Evolutionary conservation across 495 filamentous ascomycete genomes (phyloP).

Genomic region (Copromyces sp.): DNA sequence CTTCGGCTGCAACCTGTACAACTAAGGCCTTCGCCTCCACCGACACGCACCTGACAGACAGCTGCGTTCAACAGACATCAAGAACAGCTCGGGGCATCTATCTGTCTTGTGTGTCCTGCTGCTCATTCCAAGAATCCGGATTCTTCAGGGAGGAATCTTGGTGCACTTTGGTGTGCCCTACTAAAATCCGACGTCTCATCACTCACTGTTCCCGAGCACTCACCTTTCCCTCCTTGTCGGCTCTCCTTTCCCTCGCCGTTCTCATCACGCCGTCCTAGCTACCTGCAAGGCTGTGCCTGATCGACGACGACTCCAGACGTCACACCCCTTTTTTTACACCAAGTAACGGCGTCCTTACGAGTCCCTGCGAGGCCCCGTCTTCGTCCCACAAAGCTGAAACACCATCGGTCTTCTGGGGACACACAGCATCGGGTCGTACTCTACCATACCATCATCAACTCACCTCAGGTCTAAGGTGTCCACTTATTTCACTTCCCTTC

Average conservation of each 20-base stretch:
- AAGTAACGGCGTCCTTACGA: constrained; percentile 6
- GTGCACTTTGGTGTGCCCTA: not conserved
- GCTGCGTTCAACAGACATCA: not conserved
- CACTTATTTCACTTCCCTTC: constrained; percentile 5
- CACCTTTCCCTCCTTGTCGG: not conserved
- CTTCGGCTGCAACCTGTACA: not conserved
- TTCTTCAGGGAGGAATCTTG: not conserved
- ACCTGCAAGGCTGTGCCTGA: constrained; percentile 22
- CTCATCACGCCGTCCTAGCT: not conserved
- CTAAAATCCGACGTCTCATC: constrained; percentile 5
- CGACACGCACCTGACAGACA: not conserved
- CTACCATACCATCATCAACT: constrained; percentile 4
- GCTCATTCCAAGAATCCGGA: not conserved
- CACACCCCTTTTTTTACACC: constrained; percentile 1
- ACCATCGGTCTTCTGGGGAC: constrained; percentile 6
- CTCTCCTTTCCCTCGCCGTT: not conserved
- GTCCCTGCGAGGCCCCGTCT: constrained; percentile 1
- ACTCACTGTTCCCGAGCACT: constrained; percentile 1
- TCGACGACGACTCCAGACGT: constrained; percentile 25
- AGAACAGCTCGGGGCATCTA: not conserved
- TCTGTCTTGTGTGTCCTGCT: not conserved
- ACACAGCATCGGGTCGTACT: constrained; percentile 15
- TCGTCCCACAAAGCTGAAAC: constrained; percentile 29
- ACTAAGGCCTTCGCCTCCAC: not conserved
- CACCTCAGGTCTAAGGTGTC: constrained; percentile 1